Percentiles rank a stretch among this genome's conserved stretches.
phyloP scores from a whole-genome alignment of 177 flowering plant species.

The Vitis hybrid region DNA sequence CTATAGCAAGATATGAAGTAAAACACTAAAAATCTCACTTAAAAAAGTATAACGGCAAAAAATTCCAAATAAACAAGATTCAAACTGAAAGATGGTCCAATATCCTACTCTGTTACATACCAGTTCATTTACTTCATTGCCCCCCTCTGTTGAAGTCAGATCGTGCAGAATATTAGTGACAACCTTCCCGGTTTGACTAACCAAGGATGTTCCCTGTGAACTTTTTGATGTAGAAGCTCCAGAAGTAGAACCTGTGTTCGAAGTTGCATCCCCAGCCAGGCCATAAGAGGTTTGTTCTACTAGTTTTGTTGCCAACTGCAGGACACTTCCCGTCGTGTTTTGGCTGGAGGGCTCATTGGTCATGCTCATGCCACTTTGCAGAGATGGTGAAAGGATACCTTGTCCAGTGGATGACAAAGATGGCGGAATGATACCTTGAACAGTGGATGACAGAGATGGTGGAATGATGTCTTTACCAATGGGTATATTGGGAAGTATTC shows the following conservation, averaged over 20 bases:
- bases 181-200: conserved; percentile 65
- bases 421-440: conserved; percentile 42
- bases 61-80: no score
- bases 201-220: conserved; percentile 31
- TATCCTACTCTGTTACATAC: conserved; percentile 29
- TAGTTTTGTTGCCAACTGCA: conserved; percentile 30
- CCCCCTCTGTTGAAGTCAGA: conserved; percentile 53
- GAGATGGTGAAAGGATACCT: conserved; percentile 42
- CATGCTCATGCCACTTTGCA: conserved; percentile 39
- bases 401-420: conserved; percentile 28
- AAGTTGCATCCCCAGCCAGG: conserved; percentile 19
- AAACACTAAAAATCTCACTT: no score
- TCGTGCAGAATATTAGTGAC: conserved; percentile 54
- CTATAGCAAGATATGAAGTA: no score
- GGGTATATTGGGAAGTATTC: conserved; percentile 43
- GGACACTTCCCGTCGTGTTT: conserved; percentile 36
- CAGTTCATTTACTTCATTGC: conserved; percentile 32
- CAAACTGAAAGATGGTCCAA: no score
- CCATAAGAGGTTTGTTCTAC: conserved; percentile 26
- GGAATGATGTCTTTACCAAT: conserved; percentile 8
- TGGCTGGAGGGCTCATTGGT: conserved; percentile 34
- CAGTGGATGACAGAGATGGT: conserved; percentile 12
- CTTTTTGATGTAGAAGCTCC: conserved; percentile 26
- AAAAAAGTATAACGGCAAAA: no score
- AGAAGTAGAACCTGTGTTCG: conserved; percentile 18